Conservation (phyloP, 495 filamentous ascomycete species). For the Aspergillus sclerotiicarbonarius region DNA sequence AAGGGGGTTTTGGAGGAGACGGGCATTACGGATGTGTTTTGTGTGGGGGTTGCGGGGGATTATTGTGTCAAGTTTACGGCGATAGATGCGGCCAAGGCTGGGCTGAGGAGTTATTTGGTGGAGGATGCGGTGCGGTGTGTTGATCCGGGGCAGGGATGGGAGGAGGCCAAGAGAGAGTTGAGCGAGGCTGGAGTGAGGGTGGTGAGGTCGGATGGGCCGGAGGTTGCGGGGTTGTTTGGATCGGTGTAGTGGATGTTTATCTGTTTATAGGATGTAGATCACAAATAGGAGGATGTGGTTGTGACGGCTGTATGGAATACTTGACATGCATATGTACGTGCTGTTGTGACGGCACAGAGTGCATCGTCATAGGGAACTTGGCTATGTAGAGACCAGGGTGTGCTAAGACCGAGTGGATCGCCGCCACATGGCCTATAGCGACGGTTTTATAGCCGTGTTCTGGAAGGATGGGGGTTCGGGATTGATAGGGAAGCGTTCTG, state of each 20-base stretch:
- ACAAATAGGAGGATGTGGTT: not conserved
- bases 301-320: not conserved
- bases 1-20: constrained; percentile 50
- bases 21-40: constrained; percentile 72
- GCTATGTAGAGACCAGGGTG: not conserved
- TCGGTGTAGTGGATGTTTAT: not conserved
- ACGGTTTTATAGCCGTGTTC: not conserved
- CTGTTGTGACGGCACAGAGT: not conserved
- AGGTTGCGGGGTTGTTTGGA: constrained; percentile 40
- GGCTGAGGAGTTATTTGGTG: constrained; percentile 74
- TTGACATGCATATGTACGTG: not conserved
- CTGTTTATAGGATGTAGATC: too few relatives aligned
- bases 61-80: constrained; percentile 86
- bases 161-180: constrained; percentile 54
- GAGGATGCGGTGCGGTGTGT: constrained; percentile 77
- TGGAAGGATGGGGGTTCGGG: not conserved
- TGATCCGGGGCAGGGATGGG: constrained; percentile 55
- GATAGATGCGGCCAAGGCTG: constrained; percentile 69
- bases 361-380: not conserved
- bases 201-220: constrained; percentile 46
- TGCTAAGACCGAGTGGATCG: not conserved
- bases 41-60: constrained; percentile 83
- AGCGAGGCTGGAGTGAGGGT: constrained; percentile 50
- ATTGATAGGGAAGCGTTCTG: not conserved
- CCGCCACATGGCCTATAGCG: constrained; percentile 15